These are phyloP conservation scores for Alternaria ventricosa DNA, from an alignment of 2,329 filamentous ascomycete genomes.

Conservation along the genomic window DNA sequence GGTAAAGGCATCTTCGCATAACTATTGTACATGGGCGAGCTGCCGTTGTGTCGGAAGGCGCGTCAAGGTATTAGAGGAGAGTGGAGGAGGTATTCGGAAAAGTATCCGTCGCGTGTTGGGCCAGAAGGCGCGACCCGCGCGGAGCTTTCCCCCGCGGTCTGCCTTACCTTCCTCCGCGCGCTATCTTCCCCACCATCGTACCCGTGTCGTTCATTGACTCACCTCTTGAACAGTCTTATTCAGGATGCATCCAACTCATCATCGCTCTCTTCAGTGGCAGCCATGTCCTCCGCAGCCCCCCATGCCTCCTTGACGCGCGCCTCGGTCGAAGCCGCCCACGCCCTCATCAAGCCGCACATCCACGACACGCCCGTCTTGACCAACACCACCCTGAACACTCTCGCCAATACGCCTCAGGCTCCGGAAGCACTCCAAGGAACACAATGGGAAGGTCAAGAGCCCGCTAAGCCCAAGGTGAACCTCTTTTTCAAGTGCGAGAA, in stretches of 20 bases:
- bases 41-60: not conserved
- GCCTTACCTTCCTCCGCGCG: not conserved
- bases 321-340: constrained; percentile 75
- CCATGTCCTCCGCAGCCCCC: not conserved
- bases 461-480: constrained; percentile 69
- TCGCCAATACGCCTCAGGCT: constrained; percentile 76
- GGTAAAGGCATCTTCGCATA: not conserved
- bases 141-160: not conserved
- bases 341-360: constrained; percentile 75
- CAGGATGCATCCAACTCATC: constrained; percentile 10
- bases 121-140: not conserved
- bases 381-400: constrained; percentile 72
- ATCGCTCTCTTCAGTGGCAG: not conserved
- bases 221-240: not conserved
- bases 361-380: constrained; percentile 86
- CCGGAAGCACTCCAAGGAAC: constrained; percentile 62
- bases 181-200: not conserved
- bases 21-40: not conserved
- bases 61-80: not conserved
- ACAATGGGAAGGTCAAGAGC: constrained; percentile 62
- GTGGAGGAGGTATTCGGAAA: not conserved
- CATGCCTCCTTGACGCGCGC: constrained; percentile 70
- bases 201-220: not conserved
- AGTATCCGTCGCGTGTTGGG: not conserved
- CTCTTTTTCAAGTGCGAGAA: constrained; percentile 98